These are phyloP conservation scores for Candida glucosophila DNA, from an alignment of 1,139 yeast genomes.

Conservation along the genomic window DNA sequence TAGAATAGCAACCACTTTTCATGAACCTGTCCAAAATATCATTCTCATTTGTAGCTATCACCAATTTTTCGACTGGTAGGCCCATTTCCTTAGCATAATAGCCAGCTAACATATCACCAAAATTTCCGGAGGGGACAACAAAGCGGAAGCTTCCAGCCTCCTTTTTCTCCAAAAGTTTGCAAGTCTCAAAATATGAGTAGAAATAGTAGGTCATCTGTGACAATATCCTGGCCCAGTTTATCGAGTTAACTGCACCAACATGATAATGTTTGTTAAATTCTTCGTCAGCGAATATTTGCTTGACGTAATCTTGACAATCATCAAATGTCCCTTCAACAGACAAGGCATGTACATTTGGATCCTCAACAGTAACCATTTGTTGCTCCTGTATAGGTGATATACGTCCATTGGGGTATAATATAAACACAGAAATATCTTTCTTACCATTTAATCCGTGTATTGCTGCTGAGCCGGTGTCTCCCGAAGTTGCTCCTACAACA, in stretches of 20 bases:
- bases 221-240: constrained; percentile 97
- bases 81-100: constrained; percentile 95
- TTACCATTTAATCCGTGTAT: constrained; percentile 95
- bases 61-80: constrained; percentile 74
- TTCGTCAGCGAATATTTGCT: constrained; percentile 81
- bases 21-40: constrained; percentile 91
- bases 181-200: constrained; percentile 76
- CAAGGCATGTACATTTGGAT: constrained; percentile 85
- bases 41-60: constrained; percentile 92
- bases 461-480: constrained; percentile 99
- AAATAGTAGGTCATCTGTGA: constrained; percentile 97
- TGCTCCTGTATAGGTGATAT: constrained; percentile 97
- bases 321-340: constrained; percentile 95
- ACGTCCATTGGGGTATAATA: constrained; percentile 93
- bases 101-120: constrained; percentile 96
- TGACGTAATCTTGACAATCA: constrained; percentile 96
- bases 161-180: constrained; percentile 30
- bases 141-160: constrained; percentile 53
- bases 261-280: constrained; percentile 85
- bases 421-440: constrained; percentile 92
- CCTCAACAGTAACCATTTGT: constrained; percentile 98
- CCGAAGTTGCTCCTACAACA: constrained; percentile 98
- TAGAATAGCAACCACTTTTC: constrained; percentile 75
- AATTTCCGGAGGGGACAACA: constrained; percentile 96
- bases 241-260: constrained; percentile 95